Evolutionary conservation across 2,329 filamentous ascomycete genomes (phyloP).

Genomic region (Colletotrichum navitas): DNA sequence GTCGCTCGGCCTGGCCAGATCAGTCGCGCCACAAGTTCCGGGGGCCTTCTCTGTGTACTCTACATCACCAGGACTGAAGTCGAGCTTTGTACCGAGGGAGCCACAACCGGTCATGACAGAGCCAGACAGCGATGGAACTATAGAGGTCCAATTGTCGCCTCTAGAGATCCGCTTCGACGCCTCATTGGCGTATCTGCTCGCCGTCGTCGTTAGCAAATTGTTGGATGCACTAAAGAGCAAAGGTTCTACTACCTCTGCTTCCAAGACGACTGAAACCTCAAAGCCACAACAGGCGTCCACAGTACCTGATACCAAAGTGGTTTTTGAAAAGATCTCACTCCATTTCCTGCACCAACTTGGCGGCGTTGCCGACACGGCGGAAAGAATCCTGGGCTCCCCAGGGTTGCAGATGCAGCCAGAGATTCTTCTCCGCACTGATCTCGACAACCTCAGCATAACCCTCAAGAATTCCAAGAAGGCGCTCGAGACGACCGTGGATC

Average conservation of each 20-base stretch:
- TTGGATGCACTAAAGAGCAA: slow-evolving; percentile 58
- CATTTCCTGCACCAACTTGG: slow-evolving; percentile 67
- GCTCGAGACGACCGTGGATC: slow-evolving; percentile 56
- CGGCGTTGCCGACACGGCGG: slow-evolving; percentile 64
- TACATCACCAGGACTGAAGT: slow-evolving; percentile 29
- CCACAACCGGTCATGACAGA: slow-evolving; percentile 30
- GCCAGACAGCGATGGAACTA: slow-evolving; percentile 47
- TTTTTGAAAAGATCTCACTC: slow-evolving; percentile 63
- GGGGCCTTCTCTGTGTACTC: slow-evolving; percentile 70
- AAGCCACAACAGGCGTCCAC: slow-evolving; percentile 34
- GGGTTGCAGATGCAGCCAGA: slow-evolving; percentile 60
- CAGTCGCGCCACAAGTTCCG: slow-evolving; percentile 65
- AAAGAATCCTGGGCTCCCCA: slow-evolving; percentile 58
- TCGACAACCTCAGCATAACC: slow-evolving; percentile 59
- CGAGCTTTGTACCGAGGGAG: slow-evolving; percentile 22
- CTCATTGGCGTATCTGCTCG: slow-evolving; percentile 67
- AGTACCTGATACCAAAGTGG: slow-evolving; percentile 58
- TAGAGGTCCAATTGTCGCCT: slow-evolving; percentile 67
- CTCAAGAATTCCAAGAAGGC: slow-evolving; percentile 47
- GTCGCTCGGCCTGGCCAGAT: slow-evolving; percentile 49
- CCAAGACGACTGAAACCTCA: slow-evolving; percentile 35
- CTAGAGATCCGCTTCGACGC: slow-evolving; percentile 67
- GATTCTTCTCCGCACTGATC: slow-evolving; percentile 63
- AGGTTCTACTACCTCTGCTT: slow-evolving; percentile 33
- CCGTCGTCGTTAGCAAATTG: slow-evolving; percentile 64